Evolutionary conservation across 768 basidiomycete species (phyloP).

Genomic region (Russula brevipes): DNA sequence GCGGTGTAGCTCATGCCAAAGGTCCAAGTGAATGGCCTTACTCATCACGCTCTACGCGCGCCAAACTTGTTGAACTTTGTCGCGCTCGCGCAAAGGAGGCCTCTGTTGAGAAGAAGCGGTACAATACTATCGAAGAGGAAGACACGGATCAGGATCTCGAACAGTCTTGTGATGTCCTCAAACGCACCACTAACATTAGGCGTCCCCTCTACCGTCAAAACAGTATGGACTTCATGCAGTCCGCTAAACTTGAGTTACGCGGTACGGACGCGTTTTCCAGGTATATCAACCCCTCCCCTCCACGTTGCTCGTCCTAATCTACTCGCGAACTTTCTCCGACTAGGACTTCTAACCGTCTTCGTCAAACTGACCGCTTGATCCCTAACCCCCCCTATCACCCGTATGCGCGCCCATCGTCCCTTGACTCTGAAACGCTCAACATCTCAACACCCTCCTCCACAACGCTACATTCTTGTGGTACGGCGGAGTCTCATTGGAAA

Average conservation of each 20-base stretch:
- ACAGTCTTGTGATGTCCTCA: conserved; percentile 37
- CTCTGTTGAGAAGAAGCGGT: conserved; percentile 34
- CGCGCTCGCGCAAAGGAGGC: conserved; percentile 56
- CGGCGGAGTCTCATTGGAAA: conserved; percentile 16
- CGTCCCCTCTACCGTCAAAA: conserved; percentile 73
- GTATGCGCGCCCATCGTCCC: conserved; percentile 49
- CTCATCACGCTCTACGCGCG: conserved; percentile 73
- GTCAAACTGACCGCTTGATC: conserved; percentile 43
- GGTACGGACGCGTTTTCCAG: conserved; percentile 54
- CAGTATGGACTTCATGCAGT: conserved; percentile 80
- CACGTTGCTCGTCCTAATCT: not conserved
- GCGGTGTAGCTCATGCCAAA: conserved; percentile 68
- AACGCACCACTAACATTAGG: conserved; percentile 44
- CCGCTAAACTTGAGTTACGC: conserved; percentile 42
- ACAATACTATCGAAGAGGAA: conserved; percentile 46
- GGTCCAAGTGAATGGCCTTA: conserved; percentile 79
- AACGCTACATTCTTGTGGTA: conserved; percentile 21
- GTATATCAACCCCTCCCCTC: conserved; percentile 42
- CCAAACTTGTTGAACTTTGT: conserved; percentile 77
- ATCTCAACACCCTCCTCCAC: conserved; percentile 29
- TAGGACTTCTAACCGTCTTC: conserved; percentile 25
- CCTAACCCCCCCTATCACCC: conserved; percentile 54
- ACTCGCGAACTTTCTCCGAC: conserved; percentile 6
- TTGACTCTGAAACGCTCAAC: conserved; percentile 40
- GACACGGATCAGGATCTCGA: conserved; percentile 30